These are phyloP conservation scores for Phialophora chinensis DNA, from an alignment of 2,329 filamentous ascomycete species.

Conservation along the genomic window DNA sequence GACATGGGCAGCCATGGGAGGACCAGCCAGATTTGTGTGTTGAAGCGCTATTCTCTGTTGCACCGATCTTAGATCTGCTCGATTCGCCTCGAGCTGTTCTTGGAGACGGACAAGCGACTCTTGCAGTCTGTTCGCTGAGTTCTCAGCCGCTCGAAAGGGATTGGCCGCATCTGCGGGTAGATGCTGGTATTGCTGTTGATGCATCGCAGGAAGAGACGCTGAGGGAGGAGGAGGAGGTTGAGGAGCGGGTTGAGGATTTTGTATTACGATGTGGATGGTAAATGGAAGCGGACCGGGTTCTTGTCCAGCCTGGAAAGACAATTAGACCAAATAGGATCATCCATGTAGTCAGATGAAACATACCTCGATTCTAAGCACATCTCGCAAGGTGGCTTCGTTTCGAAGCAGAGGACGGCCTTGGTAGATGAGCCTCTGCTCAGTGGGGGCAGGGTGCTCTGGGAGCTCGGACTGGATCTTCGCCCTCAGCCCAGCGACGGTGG, in stretches of 20 bases:
- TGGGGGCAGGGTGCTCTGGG: conserved; percentile 52
- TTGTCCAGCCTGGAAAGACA: conserved; percentile 16
- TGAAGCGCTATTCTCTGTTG: conserved; percentile 34
- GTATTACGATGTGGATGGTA: conserved; percentile 38
- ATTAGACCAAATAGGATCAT: not conserved
- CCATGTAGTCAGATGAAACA: conserved; percentile 37
- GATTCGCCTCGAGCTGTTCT: conserved; percentile 32
- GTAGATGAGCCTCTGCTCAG: conserved; percentile 64
- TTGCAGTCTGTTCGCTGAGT: conserved; percentile 24
- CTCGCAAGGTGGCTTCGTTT: conserved; percentile 55
- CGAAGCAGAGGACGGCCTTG: conserved; percentile 60
- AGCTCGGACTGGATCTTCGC: conserved; percentile 57
- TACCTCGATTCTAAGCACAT: conserved; percentile 60
- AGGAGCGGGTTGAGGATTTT: conserved; percentile 16
- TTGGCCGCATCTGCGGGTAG: conserved; percentile 7
- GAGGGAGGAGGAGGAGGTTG: conserved; percentile 11
- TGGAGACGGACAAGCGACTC: conserved; percentile 31
- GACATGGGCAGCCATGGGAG: conserved; percentile 9
- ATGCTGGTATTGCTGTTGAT: not conserved
- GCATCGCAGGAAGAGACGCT: not conserved
- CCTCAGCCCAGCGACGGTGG: conserved; percentile 61
- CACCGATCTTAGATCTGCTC: conserved; percentile 31
- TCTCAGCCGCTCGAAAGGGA: conserved; percentile 21
- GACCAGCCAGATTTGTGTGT: conserved; percentile 21
- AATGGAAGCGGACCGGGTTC: conserved; percentile 31